Evolutionary conservation across 1,284 basidiomycete genomes (phyloP), one percentile per base, ranked within the genome.

Genomic region (Paramarasmius palmivorus): DNA sequence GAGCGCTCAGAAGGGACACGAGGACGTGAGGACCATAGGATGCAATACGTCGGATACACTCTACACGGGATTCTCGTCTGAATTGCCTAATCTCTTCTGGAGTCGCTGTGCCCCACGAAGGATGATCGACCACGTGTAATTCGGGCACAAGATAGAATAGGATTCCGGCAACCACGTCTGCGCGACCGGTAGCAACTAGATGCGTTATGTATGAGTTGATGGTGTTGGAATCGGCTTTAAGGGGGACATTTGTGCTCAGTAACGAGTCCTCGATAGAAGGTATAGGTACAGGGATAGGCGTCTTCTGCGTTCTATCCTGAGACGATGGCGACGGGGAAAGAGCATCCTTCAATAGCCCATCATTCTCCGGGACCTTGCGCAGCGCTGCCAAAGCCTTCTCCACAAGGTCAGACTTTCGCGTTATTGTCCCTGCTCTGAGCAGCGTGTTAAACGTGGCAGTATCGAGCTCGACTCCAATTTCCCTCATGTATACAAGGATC

Each of bases 11-110:
- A 4, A 90, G 63, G 1, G 73, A 65, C 0, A 79, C 73, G 59
- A 88, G 82, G 56, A 86, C 73, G 50, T 75, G 64, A 0, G 88
- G 85, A 0, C 88, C 89, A 35, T 81, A 75, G 3, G 48, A 51
- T 8, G 79, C 73, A 1, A 78, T 78, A 4, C 75, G 77, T 12
- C 57, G 39, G 39, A 84, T 60, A 32, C 66, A 70, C 14, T 63
- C 62, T 32, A 70, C 60, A 15, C 69, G 65, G 10, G 63, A 63
- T 20, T 52, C 51, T 39, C 45, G 62, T 41, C 55, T 63, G 54
- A 62, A 60, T 15, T 34, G 37, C 4, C 49, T 62, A 20, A 63
- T 61, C 22, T 66, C 58, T 45, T 62, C 50, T 2, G 50, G 49
- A 29, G 57, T 57, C 22, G 62, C 49, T 7, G 64, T 58, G 19